Evolutionary conservation across 306 rosid genomes (phyloP).

Genomic region (Casuarina equisetifolia): DNA sequence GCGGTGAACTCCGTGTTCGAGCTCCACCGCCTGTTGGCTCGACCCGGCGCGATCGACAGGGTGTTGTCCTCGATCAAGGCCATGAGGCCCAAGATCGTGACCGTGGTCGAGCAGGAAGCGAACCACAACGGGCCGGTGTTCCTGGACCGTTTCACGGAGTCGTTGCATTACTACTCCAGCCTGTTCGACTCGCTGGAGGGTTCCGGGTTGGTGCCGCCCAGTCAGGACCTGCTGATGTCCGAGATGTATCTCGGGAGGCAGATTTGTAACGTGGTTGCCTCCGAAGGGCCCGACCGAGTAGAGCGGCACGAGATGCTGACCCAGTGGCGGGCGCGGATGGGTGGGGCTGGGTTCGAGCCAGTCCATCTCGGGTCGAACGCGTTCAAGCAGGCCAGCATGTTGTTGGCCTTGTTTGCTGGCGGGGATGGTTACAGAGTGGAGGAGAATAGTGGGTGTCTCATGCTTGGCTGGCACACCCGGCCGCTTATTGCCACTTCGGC

Average conservation of each 20-base stretch:
- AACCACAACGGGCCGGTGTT: constrained; percentile 70
- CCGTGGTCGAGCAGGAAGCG: constrained; percentile 78
- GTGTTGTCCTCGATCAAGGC: constrained; percentile 50
- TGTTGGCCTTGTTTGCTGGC: constrained; percentile 61
- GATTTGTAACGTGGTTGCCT: constrained; percentile 82
- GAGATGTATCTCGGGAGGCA: constrained; percentile 72
- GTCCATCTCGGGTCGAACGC: constrained; percentile 79
- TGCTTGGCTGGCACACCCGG: constrained; percentile 90
- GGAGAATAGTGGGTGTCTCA: constrained; percentile 68
- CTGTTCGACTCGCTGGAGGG: constrained; percentile 81
- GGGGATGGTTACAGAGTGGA: constrained; percentile 78
- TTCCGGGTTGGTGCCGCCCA: constrained; percentile 42
- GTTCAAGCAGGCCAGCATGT: constrained; percentile 76
- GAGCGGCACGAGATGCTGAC: constrained; percentile 75
- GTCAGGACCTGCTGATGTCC: constrained; percentile 59
- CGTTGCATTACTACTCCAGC: constrained; percentile 71
- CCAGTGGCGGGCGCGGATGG: constrained; percentile 69
- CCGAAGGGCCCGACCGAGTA: constrained; percentile 66
- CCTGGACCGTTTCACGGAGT: constrained; percentile 77
- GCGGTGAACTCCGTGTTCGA: constrained; percentile 79
- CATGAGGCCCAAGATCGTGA: constrained; percentile 59
- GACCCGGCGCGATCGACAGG: constrained; percentile 59
- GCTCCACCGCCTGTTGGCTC: constrained; percentile 61
- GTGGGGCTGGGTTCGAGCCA: constrained; percentile 64
- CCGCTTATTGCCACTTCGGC: constrained; percentile 88